A percentile compares a stretch with the other conserved stretches of the same genome.
Evolutionary conservation across 495 filamentous ascomycete species (phyloP).

Genomic region (Tuber umbilicatum): DNA sequence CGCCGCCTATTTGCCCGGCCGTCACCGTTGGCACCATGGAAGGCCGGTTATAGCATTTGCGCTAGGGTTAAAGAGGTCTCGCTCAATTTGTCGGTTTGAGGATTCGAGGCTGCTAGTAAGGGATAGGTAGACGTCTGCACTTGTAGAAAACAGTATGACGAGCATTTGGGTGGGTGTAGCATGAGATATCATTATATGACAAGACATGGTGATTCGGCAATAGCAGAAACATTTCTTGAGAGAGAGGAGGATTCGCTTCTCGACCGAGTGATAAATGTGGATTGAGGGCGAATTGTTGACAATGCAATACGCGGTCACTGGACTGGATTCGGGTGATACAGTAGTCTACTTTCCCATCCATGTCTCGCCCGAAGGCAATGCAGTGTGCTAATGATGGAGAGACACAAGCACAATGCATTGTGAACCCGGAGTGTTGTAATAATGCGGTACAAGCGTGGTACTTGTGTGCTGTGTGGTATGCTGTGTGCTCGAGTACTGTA

Average conservation of each 20-base stretch:
- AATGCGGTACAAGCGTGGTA: neutral
- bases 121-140: neutral
- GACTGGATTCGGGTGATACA: neutral
- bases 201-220: neutral
- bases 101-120: neutral
- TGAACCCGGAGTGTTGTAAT: neutral
- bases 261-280: conserved; percentile 1
- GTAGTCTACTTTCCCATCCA: neutral
- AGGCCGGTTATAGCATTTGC: neutral
- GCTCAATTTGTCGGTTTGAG: neutral
- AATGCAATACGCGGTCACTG: neutral
- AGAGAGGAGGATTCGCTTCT: neutral
- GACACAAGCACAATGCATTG: neutral
- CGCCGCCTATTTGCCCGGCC: neutral
- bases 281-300: neutral
- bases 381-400: neutral
- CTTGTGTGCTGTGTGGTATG: neutral
- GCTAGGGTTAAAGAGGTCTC: neutral
- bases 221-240: neutral
- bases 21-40: neutral
- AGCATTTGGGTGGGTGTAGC: neutral
- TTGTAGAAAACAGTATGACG: conserved; percentile 1
- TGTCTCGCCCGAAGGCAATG: neutral
- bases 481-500: no score
- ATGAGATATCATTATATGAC: neutral